A percentile compares a stretch with the other conserved stretches of the same genome.
Evolutionary conservation across 1,284 basidiomycete species (phyloP).

Genomic region (Boletus semigastroideus): DNA sequence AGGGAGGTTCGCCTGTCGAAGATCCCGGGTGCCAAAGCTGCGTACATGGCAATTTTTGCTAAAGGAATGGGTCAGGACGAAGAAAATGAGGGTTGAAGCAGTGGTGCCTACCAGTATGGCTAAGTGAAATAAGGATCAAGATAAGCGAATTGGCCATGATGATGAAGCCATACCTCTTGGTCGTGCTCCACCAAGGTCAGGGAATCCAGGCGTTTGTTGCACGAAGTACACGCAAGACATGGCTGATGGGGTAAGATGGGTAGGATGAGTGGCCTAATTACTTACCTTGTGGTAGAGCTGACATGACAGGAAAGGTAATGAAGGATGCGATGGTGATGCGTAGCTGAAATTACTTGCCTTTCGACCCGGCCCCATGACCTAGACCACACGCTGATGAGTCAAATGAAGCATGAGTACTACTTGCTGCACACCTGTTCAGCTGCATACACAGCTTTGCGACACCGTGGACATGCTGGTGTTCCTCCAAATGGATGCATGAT

Average conservation of each 20-base stretch:
- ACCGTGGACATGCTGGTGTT: conserved; percentile 63
- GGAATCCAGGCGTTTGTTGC: conserved; percentile 74
- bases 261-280: conserved; percentile 6
- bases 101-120: conserved; percentile 32
- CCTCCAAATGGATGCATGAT: conserved; percentile 68
- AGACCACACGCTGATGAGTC: conserved; percentile 14
- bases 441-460: conserved; percentile 70
- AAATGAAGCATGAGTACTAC: conserved; percentile 1
- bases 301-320: conserved; percentile 4
- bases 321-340: conserved; percentile 5
- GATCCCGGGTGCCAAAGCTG: conserved; percentile 69
- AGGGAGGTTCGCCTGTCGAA: conserved; percentile 73
- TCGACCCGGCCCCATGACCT: conserved; percentile 79
- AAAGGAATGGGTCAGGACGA: conserved; percentile 15
- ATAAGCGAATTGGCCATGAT: conserved; percentile 3
- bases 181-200: conserved; percentile 73
- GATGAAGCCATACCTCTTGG: conserved; percentile 53
- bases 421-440: conserved; percentile 66
- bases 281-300: conserved; percentile 77
- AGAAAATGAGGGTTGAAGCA: neutral
- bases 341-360: conserved; percentile 50
- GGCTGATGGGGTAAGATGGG: conserved; percentile 36
- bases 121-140: conserved; percentile 12
- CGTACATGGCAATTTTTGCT: conserved; percentile 76
- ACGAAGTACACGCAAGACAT: conserved; percentile 69